Evolutionary conservation across 108 stramenopile species (phyloP).

Genomic region (Heterococcus sp.): DNA sequence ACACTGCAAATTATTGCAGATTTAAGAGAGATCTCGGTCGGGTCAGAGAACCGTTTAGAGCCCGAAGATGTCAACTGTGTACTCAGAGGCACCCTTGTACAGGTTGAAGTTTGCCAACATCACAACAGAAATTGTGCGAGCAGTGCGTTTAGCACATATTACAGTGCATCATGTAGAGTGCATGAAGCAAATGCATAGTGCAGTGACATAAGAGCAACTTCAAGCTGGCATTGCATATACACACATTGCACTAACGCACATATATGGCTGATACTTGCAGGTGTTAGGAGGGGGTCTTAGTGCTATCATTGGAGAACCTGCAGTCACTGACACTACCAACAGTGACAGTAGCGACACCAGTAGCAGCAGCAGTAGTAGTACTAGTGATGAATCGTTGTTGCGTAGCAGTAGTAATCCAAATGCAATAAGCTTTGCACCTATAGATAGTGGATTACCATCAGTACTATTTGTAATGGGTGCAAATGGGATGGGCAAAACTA

Average conservation of each 20-base stretch:
- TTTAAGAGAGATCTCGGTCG: constrained; percentile 22
- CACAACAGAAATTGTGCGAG: not conserved
- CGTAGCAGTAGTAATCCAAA: not conserved
- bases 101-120: constrained; percentile 10
- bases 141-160: not conserved
- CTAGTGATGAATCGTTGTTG: no score
- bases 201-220: not conserved
- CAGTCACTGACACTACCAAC: no score
- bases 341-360: no score
- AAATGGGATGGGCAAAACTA: constrained; percentile 84
- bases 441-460: constrained; percentile 7
- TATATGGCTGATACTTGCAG: not conserved
- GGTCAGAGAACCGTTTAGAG: constrained; percentile 6
- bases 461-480: constrained; percentile 53
- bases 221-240: not conserved
- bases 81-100: constrained; percentile 33
- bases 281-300: not conserved
- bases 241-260: not conserved
- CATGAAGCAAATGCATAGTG: not conserved
- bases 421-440: constrained; percentile 27
- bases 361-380: no score
- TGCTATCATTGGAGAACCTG: no score
- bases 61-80: constrained; percentile 40
- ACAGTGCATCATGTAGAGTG: not conserved
- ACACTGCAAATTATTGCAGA: constrained; percentile 45